These are phyloP conservation scores for Peniophora sp. DNA, from an alignment of 1,284 basidiomycete genomes.

Conservation along the genomic window DNA sequence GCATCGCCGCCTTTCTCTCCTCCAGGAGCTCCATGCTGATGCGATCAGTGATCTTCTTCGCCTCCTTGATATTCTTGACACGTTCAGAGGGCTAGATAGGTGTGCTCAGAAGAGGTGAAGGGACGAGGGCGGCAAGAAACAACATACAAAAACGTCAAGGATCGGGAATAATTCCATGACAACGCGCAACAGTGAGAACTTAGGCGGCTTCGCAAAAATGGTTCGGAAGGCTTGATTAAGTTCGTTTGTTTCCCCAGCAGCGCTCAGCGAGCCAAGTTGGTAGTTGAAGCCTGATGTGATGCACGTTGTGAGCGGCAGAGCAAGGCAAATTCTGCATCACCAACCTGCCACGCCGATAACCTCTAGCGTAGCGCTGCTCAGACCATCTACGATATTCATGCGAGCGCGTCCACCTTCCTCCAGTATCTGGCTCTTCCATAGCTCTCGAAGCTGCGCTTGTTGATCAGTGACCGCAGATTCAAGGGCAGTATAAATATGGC, in stretches of 20 bases:
- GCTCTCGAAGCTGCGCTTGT: constrained; percentile 18
- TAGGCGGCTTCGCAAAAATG: constrained; percentile 12
- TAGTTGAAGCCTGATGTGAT: constrained; percentile 28
- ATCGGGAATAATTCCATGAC: constrained; percentile 13
- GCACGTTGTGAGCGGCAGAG: neutral
- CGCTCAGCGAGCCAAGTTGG: constrained; percentile 23
- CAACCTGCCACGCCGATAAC: constrained; percentile 42
- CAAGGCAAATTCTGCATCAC: neutral
- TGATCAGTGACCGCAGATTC: too few species aligned
- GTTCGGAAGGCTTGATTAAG: constrained; percentile 21
- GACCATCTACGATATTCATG: constrained; percentile 33
- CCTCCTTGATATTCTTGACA: neutral
- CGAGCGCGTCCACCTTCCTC: constrained; percentile 1
- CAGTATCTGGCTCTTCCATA: constrained; percentile 4
- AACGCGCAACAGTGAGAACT: neutral
- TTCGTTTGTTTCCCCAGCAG: constrained; percentile 18
- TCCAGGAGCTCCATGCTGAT: constrained; percentile 37
- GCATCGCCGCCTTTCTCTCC: constrained; percentile 30
- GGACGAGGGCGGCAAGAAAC: neutral
- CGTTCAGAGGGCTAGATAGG: constrained; percentile 9
- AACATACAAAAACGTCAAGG: neutral
- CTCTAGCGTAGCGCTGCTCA: constrained; percentile 39
- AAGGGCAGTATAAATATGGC: too few species aligned
- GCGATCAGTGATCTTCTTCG: neutral
- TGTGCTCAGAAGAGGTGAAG: neutral